phyloP scores from a whole-genome alignment of 2,329 filamentous ascomycete genomes.

The Neofusicoccum sp. region DNA sequence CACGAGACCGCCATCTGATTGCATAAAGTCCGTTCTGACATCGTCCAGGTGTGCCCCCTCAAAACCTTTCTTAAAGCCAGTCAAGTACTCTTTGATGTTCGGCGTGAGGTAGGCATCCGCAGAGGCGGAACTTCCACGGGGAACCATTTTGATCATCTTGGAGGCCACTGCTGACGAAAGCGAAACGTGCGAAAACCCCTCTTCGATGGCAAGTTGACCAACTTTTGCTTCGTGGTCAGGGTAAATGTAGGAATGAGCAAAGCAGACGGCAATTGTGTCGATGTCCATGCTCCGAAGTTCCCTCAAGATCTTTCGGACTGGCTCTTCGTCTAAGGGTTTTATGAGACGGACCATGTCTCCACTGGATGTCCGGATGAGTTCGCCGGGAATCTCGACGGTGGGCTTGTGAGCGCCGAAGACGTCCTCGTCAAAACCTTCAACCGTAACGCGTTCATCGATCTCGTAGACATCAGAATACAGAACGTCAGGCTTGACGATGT shows the following conservation, averaged over 20 bases:
- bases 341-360: conserved; percentile 24
- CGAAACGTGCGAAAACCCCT: conserved; percentile 31
- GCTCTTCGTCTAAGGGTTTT: conserved; percentile 18
- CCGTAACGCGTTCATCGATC: conserved; percentile 27
- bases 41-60: conserved; percentile 42
- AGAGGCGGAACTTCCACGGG: conserved; percentile 27
- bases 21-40: conserved; percentile 57
- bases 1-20: conserved; percentile 67
- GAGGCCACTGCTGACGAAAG: conserved; percentile 62
- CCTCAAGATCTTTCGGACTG: conserved; percentile 20
- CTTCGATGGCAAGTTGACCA: conserved; percentile 27
- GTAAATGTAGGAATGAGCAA: conserved; percentile 35
- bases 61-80: conserved; percentile 28
- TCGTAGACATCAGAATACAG: conserved; percentile 25
- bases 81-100: conserved; percentile 26
- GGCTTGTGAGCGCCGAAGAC: conserved; percentile 32
- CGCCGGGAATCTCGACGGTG: conserved; percentile 33
- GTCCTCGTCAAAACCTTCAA: conserved; percentile 26
- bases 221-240: conserved; percentile 29
- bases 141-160: conserved; percentile 28
- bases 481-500: conserved; percentile 23
- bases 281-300: conserved; percentile 33
- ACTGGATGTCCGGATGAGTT: conserved; percentile 21
- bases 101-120: conserved; percentile 31
- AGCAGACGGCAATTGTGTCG: conserved; percentile 36